Conservation (phyloP, 352 stramenopile species). For the Phytophthora pistaciae region DNA sequence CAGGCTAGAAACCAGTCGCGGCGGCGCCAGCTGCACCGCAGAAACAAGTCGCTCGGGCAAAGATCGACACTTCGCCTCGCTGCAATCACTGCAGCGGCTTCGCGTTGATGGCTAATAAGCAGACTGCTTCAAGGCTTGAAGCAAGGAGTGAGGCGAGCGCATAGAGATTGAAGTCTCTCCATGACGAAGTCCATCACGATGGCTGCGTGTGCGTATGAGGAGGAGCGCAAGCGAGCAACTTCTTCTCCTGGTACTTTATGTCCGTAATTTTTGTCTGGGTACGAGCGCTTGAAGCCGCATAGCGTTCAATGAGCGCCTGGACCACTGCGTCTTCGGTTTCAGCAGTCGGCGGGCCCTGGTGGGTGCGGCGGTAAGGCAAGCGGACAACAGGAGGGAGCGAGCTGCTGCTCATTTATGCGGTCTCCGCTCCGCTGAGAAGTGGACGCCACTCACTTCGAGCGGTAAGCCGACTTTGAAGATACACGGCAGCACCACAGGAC, state of each 20-base stretch:
- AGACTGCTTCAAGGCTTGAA: not conserved
- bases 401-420: not conserved
- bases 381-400: not conserved
- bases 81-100: conserved; percentile 3
- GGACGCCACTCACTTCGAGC: too few relatives aligned
- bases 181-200: too few relatives aligned
- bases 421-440: not conserved
- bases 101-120: not conserved
- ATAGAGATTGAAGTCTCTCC: too few relatives aligned
- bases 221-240: too few relatives aligned
- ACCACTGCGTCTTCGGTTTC: conserved; percentile 2
- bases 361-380: not conserved
- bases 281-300: not conserved
- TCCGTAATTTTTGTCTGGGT: too few relatives aligned
- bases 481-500: too few relatives aligned
- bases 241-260: too few relatives aligned
- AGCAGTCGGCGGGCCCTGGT: not conserved
- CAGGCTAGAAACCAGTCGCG: not conserved
- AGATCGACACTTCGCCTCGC: not conserved
- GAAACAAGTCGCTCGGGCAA: conserved; percentile 12
- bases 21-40: not conserved
- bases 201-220: too few relatives aligned
- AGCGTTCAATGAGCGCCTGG: not conserved
- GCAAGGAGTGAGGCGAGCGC: not conserved
- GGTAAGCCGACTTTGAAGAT: too few relatives aligned